Percentiles rank a stretch among this genome's conserved stretches.
phyloP scores from a whole-genome alignment of 2,329 filamentous ascomycete species.

The Scortechinia acanthostroma region DNA sequence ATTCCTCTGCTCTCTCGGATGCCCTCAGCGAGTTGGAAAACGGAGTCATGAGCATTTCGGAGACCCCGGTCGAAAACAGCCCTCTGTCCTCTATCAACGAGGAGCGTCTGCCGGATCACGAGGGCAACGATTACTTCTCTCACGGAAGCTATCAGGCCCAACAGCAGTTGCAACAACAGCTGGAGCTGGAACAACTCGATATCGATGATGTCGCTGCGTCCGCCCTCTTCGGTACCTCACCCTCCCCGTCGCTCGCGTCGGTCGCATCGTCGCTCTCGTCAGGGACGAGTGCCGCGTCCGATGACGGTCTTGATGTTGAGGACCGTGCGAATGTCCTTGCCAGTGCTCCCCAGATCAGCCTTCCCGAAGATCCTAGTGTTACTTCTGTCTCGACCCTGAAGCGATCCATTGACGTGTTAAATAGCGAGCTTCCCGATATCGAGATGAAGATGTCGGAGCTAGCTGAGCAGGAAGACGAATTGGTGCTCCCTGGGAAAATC shows the following conservation, averaged over 20 bases:
- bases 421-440: constrained; percentile 21
- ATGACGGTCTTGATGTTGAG: constrained; percentile 17
- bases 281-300: constrained; percentile 23
- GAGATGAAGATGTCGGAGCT: constrained; percentile 23
- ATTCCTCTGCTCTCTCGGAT: constrained; percentile 23
- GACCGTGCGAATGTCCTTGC: constrained; percentile 6
- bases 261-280: constrained; percentile 28
- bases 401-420: constrained; percentile 26
- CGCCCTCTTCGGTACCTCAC: constrained; percentile 27
- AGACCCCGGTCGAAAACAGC: constrained; percentile 19
- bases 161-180: constrained; percentile 12
- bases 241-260: constrained; percentile 28
- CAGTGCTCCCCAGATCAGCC: constrained; percentile 3
- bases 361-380: constrained; percentile 7
- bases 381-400: constrained; percentile 21
- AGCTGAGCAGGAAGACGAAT: constrained; percentile 9
- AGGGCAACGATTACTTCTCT: neutral
- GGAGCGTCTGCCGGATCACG: neutral
- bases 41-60: neutral
- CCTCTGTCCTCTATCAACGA: constrained; percentile 7
- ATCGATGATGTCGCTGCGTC: constrained; percentile 20
- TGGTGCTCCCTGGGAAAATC: constrained; percentile 20
- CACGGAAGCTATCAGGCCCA: neutral
- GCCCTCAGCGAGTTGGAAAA: constrained; percentile 7
- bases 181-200: no score